Evolutionary conservation across 345 rosid species (phyloP).

Genomic region (Arabis alpina): DNA sequence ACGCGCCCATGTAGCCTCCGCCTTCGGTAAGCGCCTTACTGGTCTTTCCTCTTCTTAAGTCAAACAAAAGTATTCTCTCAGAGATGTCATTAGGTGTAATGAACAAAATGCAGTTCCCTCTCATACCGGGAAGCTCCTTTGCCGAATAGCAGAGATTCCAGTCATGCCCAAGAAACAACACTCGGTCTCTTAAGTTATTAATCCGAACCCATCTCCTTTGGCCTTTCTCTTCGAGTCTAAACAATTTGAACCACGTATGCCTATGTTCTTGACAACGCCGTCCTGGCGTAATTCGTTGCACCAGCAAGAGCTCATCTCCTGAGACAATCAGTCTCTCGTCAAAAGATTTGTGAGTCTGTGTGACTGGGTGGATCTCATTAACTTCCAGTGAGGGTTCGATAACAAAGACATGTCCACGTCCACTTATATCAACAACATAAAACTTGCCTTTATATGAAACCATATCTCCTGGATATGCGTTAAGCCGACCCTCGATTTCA

Average conservation of each 20-base stretch:
- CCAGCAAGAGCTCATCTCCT: conserved; percentile 19
- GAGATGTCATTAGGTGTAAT: neutral
- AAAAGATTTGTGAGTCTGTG: neutral
- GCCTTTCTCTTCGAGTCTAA: conserved; percentile 10
- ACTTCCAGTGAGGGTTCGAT: neutral
- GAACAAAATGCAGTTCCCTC: neutral
- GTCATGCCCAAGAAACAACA: neutral
- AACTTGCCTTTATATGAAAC: conserved; percentile 19
- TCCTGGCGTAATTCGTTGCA: conserved; percentile 5
- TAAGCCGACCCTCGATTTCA: neutral
- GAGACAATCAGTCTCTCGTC: conserved; percentile 17
- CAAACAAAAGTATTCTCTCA: neutral
- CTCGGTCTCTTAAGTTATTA: neutral
- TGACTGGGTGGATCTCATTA: neutral
- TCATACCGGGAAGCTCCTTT: neutral
- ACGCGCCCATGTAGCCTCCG: neutral
- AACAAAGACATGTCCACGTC: neutral
- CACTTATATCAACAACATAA: conserved; percentile 17
- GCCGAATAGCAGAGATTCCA: neutral
- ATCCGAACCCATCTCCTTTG: neutral
- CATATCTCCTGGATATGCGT: neutral
- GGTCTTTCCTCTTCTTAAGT: neutral
- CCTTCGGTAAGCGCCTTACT: conserved; percentile 1
- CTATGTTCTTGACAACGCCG: neutral
- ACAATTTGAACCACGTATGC: conserved; percentile 12